phyloP scores from a whole-genome alignment of 306 rosid genomes.

The Vigna radiata region DNA sequence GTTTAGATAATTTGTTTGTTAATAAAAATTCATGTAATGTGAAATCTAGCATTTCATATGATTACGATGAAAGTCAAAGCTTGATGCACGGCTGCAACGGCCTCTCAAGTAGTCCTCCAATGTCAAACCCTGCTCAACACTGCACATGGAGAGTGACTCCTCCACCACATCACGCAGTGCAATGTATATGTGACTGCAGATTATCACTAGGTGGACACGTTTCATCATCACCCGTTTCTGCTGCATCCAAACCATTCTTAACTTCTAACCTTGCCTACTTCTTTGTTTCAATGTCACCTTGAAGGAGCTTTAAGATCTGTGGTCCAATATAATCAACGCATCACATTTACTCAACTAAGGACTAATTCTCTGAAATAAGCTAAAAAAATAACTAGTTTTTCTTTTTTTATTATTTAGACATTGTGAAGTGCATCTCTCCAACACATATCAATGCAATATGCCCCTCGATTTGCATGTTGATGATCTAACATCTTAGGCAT shows the following conservation, averaged over 20 bases:
- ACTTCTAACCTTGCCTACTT: slow-evolving; percentile 87
- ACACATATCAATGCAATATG: too few species aligned
- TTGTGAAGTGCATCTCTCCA: too few species aligned
- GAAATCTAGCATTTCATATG: too few species aligned
- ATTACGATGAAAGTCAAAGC: too few species aligned
- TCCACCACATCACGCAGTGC: slow-evolving; percentile 95
- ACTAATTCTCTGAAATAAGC: slow-evolving; percentile 19
- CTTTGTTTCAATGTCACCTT: slow-evolving; percentile 70
- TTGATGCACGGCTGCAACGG: slow-evolving; percentile 92
- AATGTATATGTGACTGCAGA: slow-evolving; percentile 84
- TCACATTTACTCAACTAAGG: slow-evolving; percentile 21
- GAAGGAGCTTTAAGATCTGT: slow-evolving; percentile 85
- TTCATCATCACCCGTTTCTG: slow-evolving; percentile 63
- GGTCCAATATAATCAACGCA: slow-evolving; percentile 35
- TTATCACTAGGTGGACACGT: slow-evolving; percentile 70
- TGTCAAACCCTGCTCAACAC: slow-evolving; percentile 78
- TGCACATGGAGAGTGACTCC: slow-evolving; percentile 87
- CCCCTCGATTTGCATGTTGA: too few species aligned
- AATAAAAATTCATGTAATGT: too few species aligned
- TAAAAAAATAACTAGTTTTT: too few species aligned
- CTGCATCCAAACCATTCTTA: slow-evolving; percentile 54
- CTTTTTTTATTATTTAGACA: too few species aligned
- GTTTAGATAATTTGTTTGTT: too few species aligned
- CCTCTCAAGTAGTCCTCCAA: slow-evolving; percentile 88
- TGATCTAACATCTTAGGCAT: too few species aligned